A percentile compares a stretch with the other conserved stretches of the same genome.
These are phyloP conservation scores for Sphaerulina vaccinii DNA, from an alignment of 2,329 filamentous ascomycete genomes.

Conservation along the genomic window DNA sequence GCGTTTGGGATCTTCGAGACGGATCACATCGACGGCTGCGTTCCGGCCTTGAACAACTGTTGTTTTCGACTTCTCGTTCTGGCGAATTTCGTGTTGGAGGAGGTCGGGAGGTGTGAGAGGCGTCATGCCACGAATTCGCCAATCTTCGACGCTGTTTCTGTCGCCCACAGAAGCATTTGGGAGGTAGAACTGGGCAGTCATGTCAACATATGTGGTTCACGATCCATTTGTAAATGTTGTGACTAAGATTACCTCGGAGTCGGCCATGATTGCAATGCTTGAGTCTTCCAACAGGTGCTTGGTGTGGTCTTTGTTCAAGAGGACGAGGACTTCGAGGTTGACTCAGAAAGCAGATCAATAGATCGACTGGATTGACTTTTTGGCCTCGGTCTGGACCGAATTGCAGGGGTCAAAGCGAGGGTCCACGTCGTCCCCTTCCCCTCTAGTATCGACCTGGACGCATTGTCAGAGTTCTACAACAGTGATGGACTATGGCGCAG, in stretches of 20 bases:
- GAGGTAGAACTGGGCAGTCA: conserved; percentile 47
- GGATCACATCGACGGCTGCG: conserved; percentile 61
- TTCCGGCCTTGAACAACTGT: conserved; percentile 61
- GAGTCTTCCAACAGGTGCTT: background rate
- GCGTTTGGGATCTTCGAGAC: conserved; percentile 56
- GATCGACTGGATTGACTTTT: background rate
- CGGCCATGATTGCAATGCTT: background rate
- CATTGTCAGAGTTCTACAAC: no score
- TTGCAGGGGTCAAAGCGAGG: background rate
- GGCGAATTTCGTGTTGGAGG: conserved; percentile 86
- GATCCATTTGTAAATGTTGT: background rate
- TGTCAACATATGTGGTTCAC: conserved; percentile 1
- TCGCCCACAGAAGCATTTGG: conserved; percentile 52
- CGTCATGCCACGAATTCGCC: conserved; percentile 63
- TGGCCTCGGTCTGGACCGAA: background rate
- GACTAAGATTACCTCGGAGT: background rate
- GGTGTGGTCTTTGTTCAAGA: background rate
- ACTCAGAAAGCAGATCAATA: background rate
- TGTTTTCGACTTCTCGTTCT: conserved; percentile 49
- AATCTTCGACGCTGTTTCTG: conserved; percentile 51
- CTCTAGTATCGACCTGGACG: no score
- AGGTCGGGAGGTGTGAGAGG: conserved; percentile 82
- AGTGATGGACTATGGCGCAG: no score
- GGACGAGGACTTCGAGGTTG: background rate
- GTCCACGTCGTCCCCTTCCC: no score